Evolutionary conservation across 192 early-diverging fungal genomes (phyloP), one percentile per base, ranked within the genome.

Genomic region (Coemansia sp.): DNA sequence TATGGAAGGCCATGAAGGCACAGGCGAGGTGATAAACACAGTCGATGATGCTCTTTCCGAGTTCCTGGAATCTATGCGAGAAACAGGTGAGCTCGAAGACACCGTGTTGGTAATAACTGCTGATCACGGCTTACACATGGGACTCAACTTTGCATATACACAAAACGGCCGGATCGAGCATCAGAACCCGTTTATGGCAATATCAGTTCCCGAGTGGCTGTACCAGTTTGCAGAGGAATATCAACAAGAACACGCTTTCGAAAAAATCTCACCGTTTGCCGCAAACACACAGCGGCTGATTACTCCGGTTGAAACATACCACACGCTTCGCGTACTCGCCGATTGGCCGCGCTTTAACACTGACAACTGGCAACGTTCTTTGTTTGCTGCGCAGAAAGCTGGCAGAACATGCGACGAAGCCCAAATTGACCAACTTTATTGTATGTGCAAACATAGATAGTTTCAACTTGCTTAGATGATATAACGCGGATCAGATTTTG

Each of bases 51-150:
- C 61, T 2, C 37, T 77, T 18, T 39, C 73, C 0, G 39, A n/a
- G 19, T 77, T 77, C 27, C 12, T 77, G 1, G 44, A 61, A 21
- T 61, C 56, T 12, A 57, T 70, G 4, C 17, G 68, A 1, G 55
- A 70, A 5, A 57, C 60, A 3, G 73, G 73, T 17, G 67, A 77
- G 57, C 61, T 77, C 3, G 46, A 77, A 4, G 54, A 77, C 53
- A 77, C 73, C 0, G 67, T 67, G 27, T 27, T 77, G 8, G 58
- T 77, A 13, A 14, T 77, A 4, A 60, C 33, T 0, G 51, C 67
- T 0, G 73, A 77, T 58, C 73, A 77, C 33, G 73, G 73, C 0
- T 49, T 77, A 21, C 73, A 77, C 53, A 77, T 77, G 73, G 73
- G 73, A 6, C 14, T 77, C 2, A 77, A 77, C 42, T 77, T 77